These are phyloP conservation scores for Spizellomyces punctatus DNA, from an alignment of 192 early-diverging fungal genomes.

Conservation along the genomic window DNA sequence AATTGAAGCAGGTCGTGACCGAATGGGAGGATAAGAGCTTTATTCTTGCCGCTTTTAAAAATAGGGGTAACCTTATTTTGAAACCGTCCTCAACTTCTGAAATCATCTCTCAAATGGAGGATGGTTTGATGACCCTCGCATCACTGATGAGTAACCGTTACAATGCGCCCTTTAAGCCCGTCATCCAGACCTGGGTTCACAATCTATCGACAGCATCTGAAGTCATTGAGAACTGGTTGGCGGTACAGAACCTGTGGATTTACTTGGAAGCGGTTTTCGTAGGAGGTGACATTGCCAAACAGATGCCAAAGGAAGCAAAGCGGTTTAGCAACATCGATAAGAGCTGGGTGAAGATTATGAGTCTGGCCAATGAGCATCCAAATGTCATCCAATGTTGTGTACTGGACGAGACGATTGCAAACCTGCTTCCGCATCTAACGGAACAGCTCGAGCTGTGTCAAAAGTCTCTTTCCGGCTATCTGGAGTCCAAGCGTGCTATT, in stretches of 20 bases:
- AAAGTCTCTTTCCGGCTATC: slow-evolving; percentile 64
- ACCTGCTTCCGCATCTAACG: slow-evolving; percentile 62
- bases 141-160: slow-evolving; percentile 65
- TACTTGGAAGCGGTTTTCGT: slow-evolving; percentile 70
- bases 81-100: slow-evolving; percentile 62
- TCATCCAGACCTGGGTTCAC: slow-evolving; percentile 67
- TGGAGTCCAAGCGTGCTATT: slow-evolving; percentile 66
- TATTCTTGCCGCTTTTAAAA: slow-evolving; percentile 60
- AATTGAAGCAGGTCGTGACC: slow-evolving; percentile 56
- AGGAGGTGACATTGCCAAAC: slow-evolving; percentile 70
- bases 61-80: slow-evolving; percentile 60
- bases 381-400: slow-evolving; percentile 72
- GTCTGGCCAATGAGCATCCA: slow-evolving; percentile 65
- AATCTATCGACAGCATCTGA: slow-evolving; percentile 67
- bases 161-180: slow-evolving; percentile 65
- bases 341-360: slow-evolving; percentile 70
- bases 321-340: slow-evolving; percentile 70
- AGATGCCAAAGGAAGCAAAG: slow-evolving; percentile 72
- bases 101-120: slow-evolving; percentile 68
- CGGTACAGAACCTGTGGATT: slow-evolving; percentile 70
- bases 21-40: slow-evolving; percentile 68
- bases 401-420: slow-evolving; percentile 64
- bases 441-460: slow-evolving; percentile 70
- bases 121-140: slow-evolving; percentile 63
- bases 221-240: slow-evolving; percentile 69